These are phyloP conservation scores for Sclerotinia spermophila DNA, from an alignment of 2,329 filamentous ascomycete species.

Conservation along the genomic window DNA sequence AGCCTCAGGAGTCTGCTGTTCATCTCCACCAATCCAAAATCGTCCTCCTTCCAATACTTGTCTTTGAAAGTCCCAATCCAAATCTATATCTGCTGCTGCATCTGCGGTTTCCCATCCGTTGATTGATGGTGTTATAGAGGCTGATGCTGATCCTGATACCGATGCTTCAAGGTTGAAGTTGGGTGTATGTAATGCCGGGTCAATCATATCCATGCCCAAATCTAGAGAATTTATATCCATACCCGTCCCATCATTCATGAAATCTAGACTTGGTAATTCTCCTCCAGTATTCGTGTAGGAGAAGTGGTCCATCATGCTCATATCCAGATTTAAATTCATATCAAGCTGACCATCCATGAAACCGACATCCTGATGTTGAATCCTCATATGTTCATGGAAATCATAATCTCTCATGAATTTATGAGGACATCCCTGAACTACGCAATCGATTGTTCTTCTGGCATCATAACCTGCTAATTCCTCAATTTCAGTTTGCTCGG, in stretches of 20 bases:
- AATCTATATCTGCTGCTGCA: constrained; percentile 18
- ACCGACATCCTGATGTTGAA: constrained; percentile 38
- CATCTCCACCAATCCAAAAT: constrained; percentile 34
- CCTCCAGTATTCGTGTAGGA: neutral
- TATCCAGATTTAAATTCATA: neutral
- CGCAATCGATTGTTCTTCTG: constrained; percentile 48
- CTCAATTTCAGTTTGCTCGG: constrained; percentile 37
- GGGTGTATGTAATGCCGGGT: constrained; percentile 6
- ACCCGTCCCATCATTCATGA: neutral
- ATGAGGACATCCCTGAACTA: constrained; percentile 47
- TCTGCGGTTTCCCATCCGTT: neutral
- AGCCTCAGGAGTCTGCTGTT: neutral
- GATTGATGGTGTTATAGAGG: constrained; percentile 3
- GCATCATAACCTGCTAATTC: constrained; percentile 52
- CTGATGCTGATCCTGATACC: neutral
- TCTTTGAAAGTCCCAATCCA: constrained; percentile 34
- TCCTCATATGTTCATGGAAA: constrained; percentile 52
- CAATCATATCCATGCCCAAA: constrained; percentile 9
- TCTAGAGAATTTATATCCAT: neutral
- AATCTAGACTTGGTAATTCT: constrained; percentile 7
- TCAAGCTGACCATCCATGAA: neutral
- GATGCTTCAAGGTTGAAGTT: neutral
- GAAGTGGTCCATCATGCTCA: neutral
- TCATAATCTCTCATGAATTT: constrained; percentile 57
- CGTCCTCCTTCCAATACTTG: constrained; percentile 24